Evolutionary conservation across 2,329 filamentous ascomycete species (phyloP).

Genomic region (Xylariaceae sp.): DNA sequence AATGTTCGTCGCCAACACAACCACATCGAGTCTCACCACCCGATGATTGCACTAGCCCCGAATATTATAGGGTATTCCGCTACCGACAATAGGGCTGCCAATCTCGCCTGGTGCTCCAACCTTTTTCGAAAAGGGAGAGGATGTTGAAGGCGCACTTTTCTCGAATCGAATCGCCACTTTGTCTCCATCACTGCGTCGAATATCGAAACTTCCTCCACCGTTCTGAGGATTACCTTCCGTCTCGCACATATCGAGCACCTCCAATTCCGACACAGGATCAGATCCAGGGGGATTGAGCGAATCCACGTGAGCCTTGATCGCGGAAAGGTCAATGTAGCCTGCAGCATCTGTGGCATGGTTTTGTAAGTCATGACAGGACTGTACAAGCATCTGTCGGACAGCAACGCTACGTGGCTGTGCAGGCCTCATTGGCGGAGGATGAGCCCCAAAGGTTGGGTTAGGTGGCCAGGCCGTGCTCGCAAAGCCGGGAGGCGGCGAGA

Average conservation of each 20-base stretch:
- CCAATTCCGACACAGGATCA: constrained; percentile 48
- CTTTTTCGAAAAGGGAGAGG: constrained; percentile 36
- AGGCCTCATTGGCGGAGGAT: constrained; percentile 33
- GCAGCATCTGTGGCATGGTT: constrained; percentile 42
- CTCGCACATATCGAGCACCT: constrained; percentile 81
- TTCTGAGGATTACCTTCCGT: constrained; percentile 84
- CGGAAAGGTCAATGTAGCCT: constrained; percentile 66
- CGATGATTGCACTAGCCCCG: neutral
- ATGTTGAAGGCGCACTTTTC: constrained; percentile 38
- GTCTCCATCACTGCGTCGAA: constrained; percentile 48
- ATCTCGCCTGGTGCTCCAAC: constrained; percentile 64
- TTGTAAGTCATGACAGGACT: constrained; percentile 65
- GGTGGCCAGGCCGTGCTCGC: constrained; percentile 33
- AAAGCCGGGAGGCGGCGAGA: constrained; percentile 45
- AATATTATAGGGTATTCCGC: constrained; percentile 11
- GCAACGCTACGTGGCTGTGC: constrained; percentile 62
- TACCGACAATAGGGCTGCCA: constrained; percentile 51
- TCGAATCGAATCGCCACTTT: constrained; percentile 50
- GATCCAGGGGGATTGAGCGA: constrained; percentile 47
- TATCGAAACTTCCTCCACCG: constrained; percentile 83
- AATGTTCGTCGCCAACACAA: neutral
- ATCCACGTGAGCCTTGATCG: constrained; percentile 63
- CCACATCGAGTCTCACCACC: neutral
- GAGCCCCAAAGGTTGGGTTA: constrained; percentile 26
- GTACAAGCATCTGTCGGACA: constrained; percentile 70